These are phyloP conservation scores for Xylariaceae sp. DNA, from an alignment of 2,329 filamentous ascomycete species.

Conservation along the genomic window DNA sequence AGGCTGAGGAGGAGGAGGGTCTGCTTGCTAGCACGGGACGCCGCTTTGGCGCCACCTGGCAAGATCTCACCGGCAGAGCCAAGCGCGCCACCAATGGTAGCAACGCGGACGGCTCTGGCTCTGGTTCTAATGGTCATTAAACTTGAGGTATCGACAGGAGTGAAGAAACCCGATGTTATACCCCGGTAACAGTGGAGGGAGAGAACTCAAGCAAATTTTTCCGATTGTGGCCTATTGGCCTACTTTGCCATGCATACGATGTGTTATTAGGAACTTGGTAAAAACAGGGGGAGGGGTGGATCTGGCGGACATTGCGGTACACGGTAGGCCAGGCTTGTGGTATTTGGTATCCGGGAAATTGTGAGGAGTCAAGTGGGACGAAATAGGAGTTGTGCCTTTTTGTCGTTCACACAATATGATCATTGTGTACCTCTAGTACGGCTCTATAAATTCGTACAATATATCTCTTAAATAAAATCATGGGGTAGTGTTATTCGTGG, in stretches of 20 bases:
- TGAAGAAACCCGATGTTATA: neutral
- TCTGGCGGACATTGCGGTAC: slow-evolving; percentile 2
- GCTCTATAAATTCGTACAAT: too few species aligned
- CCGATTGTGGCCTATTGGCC: neutral
- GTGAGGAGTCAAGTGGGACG: slow-evolving; percentile 19
- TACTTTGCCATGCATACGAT: slow-evolving; percentile 4
- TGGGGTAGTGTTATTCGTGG: too few species aligned
- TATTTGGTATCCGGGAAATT: slow-evolving; percentile 13
- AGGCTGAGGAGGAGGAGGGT: slow-evolving; percentile 92
- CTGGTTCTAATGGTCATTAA: slow-evolving; percentile 15
- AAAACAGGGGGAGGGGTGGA: slow-evolving; percentile 5
- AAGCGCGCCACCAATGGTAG: slow-evolving; percentile 25
- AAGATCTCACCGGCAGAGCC: slow-evolving; percentile 73
- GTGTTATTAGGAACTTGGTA: slow-evolving; percentile 7
- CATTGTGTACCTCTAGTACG: too few species aligned
- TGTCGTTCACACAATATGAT: too few species aligned
- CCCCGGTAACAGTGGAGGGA: neutral
- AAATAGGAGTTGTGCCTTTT: slow-evolving; percentile 12
- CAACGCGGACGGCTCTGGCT: slow-evolving; percentile 16
- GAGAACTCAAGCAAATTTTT: neutral
- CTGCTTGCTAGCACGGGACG: slow-evolving; percentile 82
- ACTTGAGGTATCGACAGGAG: too few species aligned
- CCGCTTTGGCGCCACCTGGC: slow-evolving; percentile 85
- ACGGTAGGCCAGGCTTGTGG: slow-evolving; percentile 2
- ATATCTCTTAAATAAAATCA: too few species aligned